A percentile compares a stretch with the other conserved stretches of the same genome.
Evolutionary conservation across 345 rosid genomes (phyloP).

Genomic region (Nasturtium officinale): DNA sequence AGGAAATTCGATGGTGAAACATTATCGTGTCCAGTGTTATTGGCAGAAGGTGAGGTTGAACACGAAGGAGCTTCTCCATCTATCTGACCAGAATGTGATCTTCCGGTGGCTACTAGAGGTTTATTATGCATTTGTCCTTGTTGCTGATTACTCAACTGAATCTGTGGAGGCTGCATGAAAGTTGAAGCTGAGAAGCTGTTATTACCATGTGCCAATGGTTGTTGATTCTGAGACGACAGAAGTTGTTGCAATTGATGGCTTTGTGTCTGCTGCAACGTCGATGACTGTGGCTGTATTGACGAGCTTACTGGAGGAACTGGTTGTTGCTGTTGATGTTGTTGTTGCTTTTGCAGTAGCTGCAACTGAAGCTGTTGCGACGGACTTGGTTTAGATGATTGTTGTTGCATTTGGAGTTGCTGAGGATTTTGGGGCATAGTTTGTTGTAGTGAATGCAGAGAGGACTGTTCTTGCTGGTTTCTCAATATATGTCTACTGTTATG

Average conservation of each 20-base stretch:
- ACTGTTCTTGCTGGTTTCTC: slow-evolving; percentile 70
- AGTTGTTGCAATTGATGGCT: slow-evolving; percentile 59
- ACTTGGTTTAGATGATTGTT: slow-evolving; percentile 59
- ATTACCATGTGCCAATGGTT: slow-evolving; percentile 53
- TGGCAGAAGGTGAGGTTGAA: slow-evolving; percentile 92
- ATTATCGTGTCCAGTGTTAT: slow-evolving; percentile 61
- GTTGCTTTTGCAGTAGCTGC: slow-evolving; percentile 74
- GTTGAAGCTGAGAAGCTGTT: slow-evolving; percentile 56
- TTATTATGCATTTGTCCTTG: slow-evolving; percentile 60
- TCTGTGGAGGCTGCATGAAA: slow-evolving; percentile 62
- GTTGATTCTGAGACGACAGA: slow-evolving; percentile 61
- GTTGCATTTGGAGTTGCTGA: slow-evolving; percentile 62
- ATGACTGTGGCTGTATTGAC: slow-evolving; percentile 62
- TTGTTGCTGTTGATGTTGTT: slow-evolving; percentile 68
- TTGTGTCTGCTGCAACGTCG: slow-evolving; percentile 65
- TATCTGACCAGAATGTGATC: slow-evolving; percentile 68
- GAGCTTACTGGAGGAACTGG: slow-evolving; percentile 56
- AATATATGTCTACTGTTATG: slow-evolving; percentile 51
- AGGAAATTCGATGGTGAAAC: slow-evolving; percentile 50
- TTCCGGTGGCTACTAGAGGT: slow-evolving; percentile 42
- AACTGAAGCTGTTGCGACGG: slow-evolving; percentile 80
- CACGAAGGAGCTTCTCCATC: slow-evolving; percentile 95
- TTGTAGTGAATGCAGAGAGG: slow-evolving; percentile 56
- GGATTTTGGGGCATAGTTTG: slow-evolving; percentile 60
- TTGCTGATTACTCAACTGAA: slow-evolving; percentile 58